Evolutionary conservation across 257 asterid species (phyloP).

Genomic region (Solanum piurae): DNA sequence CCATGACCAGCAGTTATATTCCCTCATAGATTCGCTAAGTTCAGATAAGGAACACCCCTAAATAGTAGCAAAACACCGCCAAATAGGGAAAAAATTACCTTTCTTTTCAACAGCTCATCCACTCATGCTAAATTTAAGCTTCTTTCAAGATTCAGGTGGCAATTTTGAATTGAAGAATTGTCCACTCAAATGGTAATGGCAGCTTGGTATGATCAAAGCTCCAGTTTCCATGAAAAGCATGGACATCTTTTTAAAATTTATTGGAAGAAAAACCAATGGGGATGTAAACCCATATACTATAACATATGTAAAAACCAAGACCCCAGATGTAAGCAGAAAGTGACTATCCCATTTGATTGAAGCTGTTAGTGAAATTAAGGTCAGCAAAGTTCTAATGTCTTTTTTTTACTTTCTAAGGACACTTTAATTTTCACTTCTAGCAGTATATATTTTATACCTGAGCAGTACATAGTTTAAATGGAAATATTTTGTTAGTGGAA

Average conservation of each 20-base stretch:
- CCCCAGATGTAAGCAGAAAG: background rate
- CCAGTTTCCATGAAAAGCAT: background rate
- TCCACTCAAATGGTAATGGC: background rate
- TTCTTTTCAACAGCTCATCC: background rate
- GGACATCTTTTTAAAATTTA: background rate
- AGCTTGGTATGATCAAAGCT: background rate
- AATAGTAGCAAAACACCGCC: background rate
- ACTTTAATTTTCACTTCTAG: background rate
- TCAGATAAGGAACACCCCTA: background rate
- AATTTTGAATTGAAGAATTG: background rate
- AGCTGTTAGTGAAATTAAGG: background rate
- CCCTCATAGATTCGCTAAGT: background rate
- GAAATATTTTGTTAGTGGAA: background rate
- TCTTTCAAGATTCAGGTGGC: background rate
- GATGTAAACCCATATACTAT: background rate
- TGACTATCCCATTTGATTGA: background rate
- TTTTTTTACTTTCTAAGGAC: background rate
- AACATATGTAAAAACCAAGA: background rate
- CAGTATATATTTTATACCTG: background rate
- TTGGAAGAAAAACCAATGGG: background rate
- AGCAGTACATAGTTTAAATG: background rate
- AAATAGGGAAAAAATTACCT: background rate
- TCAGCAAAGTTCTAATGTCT: background rate
- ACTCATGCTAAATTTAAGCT: background rate
- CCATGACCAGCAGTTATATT: background rate